A percentile compares a stretch with the other conserved stretches of the same genome.
phyloP scores from a whole-genome alignment of 192 early-diverging fungal species.

The Entomortierella lignicola region DNA sequence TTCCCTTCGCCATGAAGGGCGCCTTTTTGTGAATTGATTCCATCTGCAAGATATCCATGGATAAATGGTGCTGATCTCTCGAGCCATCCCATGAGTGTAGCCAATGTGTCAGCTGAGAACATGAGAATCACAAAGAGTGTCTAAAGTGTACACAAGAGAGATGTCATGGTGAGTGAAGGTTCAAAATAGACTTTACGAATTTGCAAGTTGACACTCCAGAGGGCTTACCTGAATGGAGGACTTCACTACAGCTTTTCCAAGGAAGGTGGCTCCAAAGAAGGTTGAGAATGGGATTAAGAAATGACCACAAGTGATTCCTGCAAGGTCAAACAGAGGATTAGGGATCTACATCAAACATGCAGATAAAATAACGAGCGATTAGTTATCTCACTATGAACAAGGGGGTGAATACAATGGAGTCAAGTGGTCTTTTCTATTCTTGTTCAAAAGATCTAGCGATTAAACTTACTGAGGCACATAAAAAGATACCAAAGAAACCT shows the following conservation, averaged over 20 bases:
- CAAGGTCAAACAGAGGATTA: conserved; percentile 97
- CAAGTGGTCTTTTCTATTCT: too few species aligned
- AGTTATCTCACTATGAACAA: too few species aligned
- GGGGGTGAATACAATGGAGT: too few species aligned
- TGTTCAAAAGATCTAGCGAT: background rate
- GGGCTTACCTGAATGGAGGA: conserved; percentile 78
- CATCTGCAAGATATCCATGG: conserved; percentile 59
- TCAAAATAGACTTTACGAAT: too few species aligned
- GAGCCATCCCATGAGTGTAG: conserved; percentile 67
- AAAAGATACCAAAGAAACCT: conserved; percentile 91
- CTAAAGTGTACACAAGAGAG: conserved; percentile 44
- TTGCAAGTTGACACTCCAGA: too few species aligned
- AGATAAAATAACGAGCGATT: background rate
- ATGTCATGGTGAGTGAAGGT: too few species aligned
- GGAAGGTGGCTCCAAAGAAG: conserved; percentile 95
- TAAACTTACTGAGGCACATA: conserved; percentile 84
- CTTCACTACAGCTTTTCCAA: conserved; percentile 94
- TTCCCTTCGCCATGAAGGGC: conserved; percentile 10
- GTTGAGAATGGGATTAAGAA: conserved; percentile 92
- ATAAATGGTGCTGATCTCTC: conserved; percentile 64
- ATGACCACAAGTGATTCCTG: conserved; percentile 95
- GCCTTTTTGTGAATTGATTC: conserved; percentile 42
- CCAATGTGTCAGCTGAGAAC: conserved; percentile 84
- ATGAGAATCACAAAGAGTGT: conserved; percentile 82
- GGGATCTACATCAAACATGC: conserved; percentile 70